phyloP scores from a whole-genome alignment of 1,284 basidiomycete genomes.

The Marasmius sp. region DNA sequence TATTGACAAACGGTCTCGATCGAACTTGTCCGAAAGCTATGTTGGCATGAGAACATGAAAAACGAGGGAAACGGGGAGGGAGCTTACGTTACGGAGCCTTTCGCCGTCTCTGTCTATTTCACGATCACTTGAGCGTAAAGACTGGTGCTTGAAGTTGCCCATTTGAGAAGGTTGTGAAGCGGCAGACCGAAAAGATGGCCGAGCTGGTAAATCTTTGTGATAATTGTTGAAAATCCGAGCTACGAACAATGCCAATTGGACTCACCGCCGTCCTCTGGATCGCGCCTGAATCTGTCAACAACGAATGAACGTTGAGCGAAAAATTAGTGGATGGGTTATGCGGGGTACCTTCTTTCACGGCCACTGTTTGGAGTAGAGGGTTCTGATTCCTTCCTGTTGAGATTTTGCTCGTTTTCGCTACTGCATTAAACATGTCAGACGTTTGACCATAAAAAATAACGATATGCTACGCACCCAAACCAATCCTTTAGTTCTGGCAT shows the following conservation, averaged over 20 bases:
- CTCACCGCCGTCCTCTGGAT: conserved; percentile 70
- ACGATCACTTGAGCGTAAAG: conserved; percentile 62
- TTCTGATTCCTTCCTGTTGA: conserved; percentile 69
- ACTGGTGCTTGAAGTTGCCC: conserved; percentile 87
- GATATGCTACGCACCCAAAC: conserved; percentile 70
- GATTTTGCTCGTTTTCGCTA: conserved; percentile 58
- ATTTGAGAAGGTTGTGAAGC: conserved; percentile 82
- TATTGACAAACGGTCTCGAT: conserved; percentile 68
- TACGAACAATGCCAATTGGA: conserved; percentile 8
- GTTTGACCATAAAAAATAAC: conserved; percentile 12
- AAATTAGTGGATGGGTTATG: conserved; percentile 7
- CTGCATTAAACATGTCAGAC: conserved; percentile 28
- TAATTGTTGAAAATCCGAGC: conserved; percentile 12
- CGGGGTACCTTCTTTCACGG: conserved; percentile 60
- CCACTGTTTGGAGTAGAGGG: conserved; percentile 46
- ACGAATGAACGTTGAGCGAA: conserved; percentile 10
- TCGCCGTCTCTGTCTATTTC: conserved; percentile 73
- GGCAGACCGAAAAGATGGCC: conserved; percentile 69
- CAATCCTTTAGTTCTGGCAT: conserved; percentile 84
- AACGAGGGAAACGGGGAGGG: conserved; percentile 7
- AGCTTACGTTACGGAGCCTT: conserved; percentile 66
- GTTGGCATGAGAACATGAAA: conserved; percentile 1
- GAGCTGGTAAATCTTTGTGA: conserved; percentile 48
- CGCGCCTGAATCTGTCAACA: conserved; percentile 63
- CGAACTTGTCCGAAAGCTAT: conserved; percentile 82